Base-by-base conservation (phyloP, 129 eudicot genomes). In the Mikania micrantha region DNA sequence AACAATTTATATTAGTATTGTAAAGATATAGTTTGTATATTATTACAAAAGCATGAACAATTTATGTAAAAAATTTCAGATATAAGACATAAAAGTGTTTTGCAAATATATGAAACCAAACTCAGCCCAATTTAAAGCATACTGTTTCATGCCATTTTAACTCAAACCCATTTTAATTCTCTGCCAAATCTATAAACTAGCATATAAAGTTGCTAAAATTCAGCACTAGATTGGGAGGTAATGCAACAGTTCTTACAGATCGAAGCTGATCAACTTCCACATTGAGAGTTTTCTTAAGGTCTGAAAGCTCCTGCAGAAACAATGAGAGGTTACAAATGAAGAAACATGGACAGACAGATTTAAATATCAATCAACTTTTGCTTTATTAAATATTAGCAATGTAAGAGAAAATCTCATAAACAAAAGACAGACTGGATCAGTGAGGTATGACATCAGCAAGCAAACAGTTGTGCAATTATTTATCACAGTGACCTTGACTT, bases 231-330 rank as follows among this genome's bases (percentile, higher is more conserved):
- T 20, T 42, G 42, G 11, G 54, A 59, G 12, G 48, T 16, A 70
- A 24, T 38, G 47, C 31, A 61, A 60, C 28, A 34, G 45, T 58
- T 32, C 58, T 84, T 76, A 92, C 98, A 1, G 89, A 78, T 86
- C 91, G 83, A 60, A 93, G 96, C 67, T 93, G 91, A 20, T 88
- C 92, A 48, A 86, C 96, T 84, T 93, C 98, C 57, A 85, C 90
- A 72, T 84, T 80, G 16, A 93, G 88, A 28, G 98, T 82, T 65
- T 84, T 79, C 81, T 86, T 88, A 12, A 93, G 96, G 47, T 80
- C 96, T 40, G 91, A 83, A 52, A 93, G 87, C 77, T 93, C 98
- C 98, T 93, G 77, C 53, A 73, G 17, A 67, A 63, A 69, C 59
- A 63, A 52, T 36, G 19, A 67, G 25, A 72, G 48, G 75, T 32